phyloP scores from a whole-genome alignment of 768 basidiomycete species.

The Chiua virens region DNA sequence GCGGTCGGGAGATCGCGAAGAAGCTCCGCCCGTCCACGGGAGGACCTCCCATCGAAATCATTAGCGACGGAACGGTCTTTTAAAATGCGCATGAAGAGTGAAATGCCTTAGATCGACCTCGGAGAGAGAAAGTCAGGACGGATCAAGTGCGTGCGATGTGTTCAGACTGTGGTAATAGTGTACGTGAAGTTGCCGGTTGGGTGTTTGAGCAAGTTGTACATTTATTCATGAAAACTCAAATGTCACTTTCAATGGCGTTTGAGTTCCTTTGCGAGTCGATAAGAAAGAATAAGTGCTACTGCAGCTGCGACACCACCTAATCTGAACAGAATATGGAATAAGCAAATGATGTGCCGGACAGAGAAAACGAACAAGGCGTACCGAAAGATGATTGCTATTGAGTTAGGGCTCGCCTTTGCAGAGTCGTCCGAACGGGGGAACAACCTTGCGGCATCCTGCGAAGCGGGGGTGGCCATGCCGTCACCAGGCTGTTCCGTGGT shows the following conservation, averaged over 20 bases:
- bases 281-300: conserved; percentile 55
- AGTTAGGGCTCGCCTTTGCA: conserved; percentile 44
- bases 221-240: neutral
- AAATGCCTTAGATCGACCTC: too few relatives aligned
- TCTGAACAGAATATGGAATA: conserved; percentile 28
- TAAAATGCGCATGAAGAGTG: conserved; percentile 25
- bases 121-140: too few relatives aligned
- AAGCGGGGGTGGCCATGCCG: conserved; percentile 1
- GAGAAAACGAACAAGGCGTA: conserved; percentile 21
- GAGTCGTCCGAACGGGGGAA: conserved; percentile 13
- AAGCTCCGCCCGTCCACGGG: conserved; percentile 67
- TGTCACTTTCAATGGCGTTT: conserved; percentile 29
- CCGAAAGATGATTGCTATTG: conserved; percentile 83
- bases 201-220: neutral
- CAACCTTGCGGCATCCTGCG: conserved; percentile 4
- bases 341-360: neutral
- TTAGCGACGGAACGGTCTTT: conserved; percentile 84
- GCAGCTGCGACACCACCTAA: conserved; percentile 56
- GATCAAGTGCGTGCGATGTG: too few relatives aligned
- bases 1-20: conserved; percentile 90
- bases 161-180: too few relatives aligned
- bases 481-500: conserved; percentile 6
- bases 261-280: conserved; percentile 54
- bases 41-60: conserved; percentile 85
- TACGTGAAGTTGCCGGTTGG: too few relatives aligned